Evolutionary conservation across 2,329 filamentous ascomycete genomes (phyloP), one percentile per base, ranked within the genome.

Genomic region (Chrysosporium queenslandicum): DNA sequence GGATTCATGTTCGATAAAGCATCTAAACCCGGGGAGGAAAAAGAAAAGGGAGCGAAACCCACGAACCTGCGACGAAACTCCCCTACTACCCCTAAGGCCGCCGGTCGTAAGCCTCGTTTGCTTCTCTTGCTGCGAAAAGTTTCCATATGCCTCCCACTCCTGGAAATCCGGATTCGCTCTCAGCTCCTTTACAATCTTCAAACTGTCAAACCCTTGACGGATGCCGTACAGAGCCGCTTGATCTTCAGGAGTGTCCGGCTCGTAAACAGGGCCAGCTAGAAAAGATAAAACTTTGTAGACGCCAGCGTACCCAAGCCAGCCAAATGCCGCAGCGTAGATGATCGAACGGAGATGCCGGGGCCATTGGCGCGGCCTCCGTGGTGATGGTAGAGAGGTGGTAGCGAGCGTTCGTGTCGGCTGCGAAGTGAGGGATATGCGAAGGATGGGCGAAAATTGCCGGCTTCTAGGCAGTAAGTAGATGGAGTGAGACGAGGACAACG

Each of bases 41-140:
- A 9, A 29, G 27, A 34, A 16, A 48, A 53, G n/a, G n/a, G n/a
- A n/a, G n/a, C 55, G 41, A 40, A 16, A 11, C n/a, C 61, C 1
- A 59, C 67, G 36, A 55, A 71, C 69, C 66, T 72, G 71, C 43
- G 71, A 56, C 21, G 64, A 66, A 39, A 72, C 50, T 14, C 68
- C 70, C 50, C 67, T 62, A 53, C 65, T 68, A 18, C 71, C 71
- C 45, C 61, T 60, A 51, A 74, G 55, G 9, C 67, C 61, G 3
- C 70, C 70, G 45, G 65, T 67, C 4, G 70, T 70, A 48, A 74
- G 58, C 42, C 66, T 60, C 20, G 58, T 61, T 27, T 53, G 46
- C 54, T 65, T 68, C n/a, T 66, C 63, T 21, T 67, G 63, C 5
- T 64, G 62, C n/a, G 63, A 58, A 47, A 67, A 64, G 47, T 64